Base-by-base conservation (phyloP, 78 protist genomes). In the Mantamonas sphyraenae region DNA sequence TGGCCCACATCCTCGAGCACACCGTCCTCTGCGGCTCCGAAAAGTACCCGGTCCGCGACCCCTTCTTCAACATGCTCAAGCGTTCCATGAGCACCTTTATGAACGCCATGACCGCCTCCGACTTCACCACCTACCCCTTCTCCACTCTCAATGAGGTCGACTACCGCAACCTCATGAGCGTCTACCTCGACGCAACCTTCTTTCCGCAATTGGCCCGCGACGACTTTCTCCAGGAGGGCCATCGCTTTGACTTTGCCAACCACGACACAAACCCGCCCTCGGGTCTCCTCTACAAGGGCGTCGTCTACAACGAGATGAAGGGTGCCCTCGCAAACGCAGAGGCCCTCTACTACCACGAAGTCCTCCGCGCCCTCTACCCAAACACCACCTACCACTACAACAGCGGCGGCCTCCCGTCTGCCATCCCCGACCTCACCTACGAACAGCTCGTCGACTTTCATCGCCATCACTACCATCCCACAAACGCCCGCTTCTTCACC, bases 1-100 rank as follows among this genome's bases (percentile, higher is more conserved):
- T 89, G 33, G 71, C 94, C 14, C 98, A 95, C 73, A 87, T 95
- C 37, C 64, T 95, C 28, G 98, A 95, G 58, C 98, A 95, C 70
- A 81, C 92, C 14, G 76, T 77, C 3, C 79, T 95, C 51, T 88
- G 96, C 64, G 96, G 97, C 3, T 87, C 95, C 2, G 57, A 76
- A 20, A 70, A 71, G 39, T 95, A 82, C 66, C 97, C 94, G 3
- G 74, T 77, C 33, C 75, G 91, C 24, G 96, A 90, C 39, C 96
- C 95, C 28, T 92, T 95, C 74, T 79, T 89, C 53, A 78, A 86
- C 37, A 85, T 95, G 92, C 63, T 81, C 24, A 78, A 80, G 61
- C 64, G 76, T 12, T 80, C 90, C 45, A 55, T 84, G 42, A 7
- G 55, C 24, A 79, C 81, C 34, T 78, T 37, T 68, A 78, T 84